Evolutionary conservation across 2,329 filamentous ascomycete species (phyloP).

Genomic region (Plectosphaerella plurivora): DNA sequence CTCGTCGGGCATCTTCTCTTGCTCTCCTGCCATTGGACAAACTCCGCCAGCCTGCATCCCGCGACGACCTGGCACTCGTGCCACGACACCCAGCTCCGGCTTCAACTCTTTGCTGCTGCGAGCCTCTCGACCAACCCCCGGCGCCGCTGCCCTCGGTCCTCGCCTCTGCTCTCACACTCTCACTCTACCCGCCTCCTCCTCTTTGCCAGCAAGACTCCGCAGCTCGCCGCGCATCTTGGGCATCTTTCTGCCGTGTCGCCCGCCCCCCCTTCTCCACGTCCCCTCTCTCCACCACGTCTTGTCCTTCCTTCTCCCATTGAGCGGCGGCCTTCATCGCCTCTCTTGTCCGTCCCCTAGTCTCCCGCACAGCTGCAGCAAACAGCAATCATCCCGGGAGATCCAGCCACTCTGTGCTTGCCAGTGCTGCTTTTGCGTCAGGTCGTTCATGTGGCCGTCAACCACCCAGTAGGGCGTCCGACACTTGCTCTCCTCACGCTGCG

Average conservation of each 20-base stretch:
- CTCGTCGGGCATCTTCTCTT: slow-evolving; percentile 7
- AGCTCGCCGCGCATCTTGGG: slow-evolving; percentile 2
- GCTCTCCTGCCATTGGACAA: slow-evolving; percentile 12
- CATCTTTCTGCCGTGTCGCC: background rate
- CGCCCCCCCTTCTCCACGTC: background rate
- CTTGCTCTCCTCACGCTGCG: slow-evolving; percentile 6
- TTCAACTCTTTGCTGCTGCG: slow-evolving; percentile 20
- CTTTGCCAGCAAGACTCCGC: background rate
- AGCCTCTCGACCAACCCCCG: background rate
- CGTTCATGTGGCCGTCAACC: background rate
- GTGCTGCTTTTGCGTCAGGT: background rate
- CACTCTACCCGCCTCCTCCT: slow-evolving; percentile 9
- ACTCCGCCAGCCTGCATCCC: slow-evolving; percentile 12
- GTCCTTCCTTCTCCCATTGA: slow-evolving; percentile 1
- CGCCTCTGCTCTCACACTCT: background rate
- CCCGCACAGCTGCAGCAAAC: background rate
- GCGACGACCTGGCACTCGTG: slow-evolving; percentile 32
- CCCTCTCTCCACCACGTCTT: background rate
- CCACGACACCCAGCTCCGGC: slow-evolving; percentile 31
- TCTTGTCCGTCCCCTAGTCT: slow-evolving; percentile 1
- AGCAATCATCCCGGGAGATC: background rate
- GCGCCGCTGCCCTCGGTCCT: background rate
- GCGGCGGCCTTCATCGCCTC: background rate
- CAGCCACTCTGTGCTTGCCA: background rate
- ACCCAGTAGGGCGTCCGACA: background rate